Evolutionary conservation across 306 rosid genomes (phyloP).

Genomic region (Psophocarpus tetragonolobus): DNA sequence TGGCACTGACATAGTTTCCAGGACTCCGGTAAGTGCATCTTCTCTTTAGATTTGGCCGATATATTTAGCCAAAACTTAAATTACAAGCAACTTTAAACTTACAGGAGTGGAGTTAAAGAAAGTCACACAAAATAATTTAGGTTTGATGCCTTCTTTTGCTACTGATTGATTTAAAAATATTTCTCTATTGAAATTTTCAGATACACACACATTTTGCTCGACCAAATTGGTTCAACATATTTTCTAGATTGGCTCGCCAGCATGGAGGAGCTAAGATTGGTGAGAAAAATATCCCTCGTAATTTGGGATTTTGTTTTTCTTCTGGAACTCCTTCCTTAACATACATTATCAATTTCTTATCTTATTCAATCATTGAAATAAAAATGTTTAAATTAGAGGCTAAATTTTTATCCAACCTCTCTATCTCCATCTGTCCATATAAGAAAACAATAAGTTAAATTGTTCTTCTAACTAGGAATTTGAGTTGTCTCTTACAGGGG

Average conservation of each 20-base stretch:
- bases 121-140: not conserved
- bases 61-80: not conserved
- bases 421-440: not conserved
- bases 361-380: conserved; percentile 4
- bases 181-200: conserved; percentile 43
- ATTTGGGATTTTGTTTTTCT: not conserved
- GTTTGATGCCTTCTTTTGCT: not conserved
- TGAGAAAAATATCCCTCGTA: conserved; percentile 39
- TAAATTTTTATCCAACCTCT: not conserved
- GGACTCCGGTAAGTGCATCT: conserved; percentile 62
- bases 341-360: not conserved
- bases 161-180: not conserved
- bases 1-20: conserved; percentile 73
- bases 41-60: conserved; percentile 27
- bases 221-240: conserved; percentile 78
- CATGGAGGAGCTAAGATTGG: conserved; percentile 79
- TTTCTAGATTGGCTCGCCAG: conserved; percentile 65
- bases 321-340: not conserved
- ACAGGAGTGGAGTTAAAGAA: not conserved
- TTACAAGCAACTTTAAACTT: not conserved
- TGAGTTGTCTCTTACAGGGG: conserved; percentile 55
- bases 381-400: not conserved
- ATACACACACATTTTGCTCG: conserved; percentile 75
- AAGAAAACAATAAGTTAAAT: not conserved
- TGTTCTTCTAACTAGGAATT: conserved; percentile 21